These are phyloP conservation scores for Claviceps spartinae DNA, from an alignment of 2,329 filamentous ascomycete species.

Conservation along the genomic window DNA sequence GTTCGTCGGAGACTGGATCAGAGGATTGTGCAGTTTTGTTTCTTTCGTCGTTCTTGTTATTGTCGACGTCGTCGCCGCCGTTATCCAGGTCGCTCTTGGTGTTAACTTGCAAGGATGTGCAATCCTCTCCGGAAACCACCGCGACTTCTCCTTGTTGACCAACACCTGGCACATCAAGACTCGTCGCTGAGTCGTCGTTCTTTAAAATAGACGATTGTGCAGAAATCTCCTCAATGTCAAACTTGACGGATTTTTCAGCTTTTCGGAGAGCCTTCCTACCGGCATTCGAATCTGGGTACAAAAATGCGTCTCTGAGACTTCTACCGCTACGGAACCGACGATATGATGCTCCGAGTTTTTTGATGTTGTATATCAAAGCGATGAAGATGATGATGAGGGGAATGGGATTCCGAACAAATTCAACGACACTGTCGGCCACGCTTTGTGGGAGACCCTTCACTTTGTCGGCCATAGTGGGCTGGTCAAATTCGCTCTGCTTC, in stretches of 20 bases:
- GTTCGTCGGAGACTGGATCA: background rate
- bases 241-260: background rate
- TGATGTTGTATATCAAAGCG: slow-evolving; percentile 29
- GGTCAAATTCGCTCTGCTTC: slow-evolving; percentile 17
- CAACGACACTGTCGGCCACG: slow-evolving; percentile 35
- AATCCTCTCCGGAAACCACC: background rate
- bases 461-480: slow-evolving; percentile 33
- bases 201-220: background rate
- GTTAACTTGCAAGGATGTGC: background rate
- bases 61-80: background rate
- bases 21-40: background rate
- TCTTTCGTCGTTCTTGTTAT: background rate
- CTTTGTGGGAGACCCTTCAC: slow-evolving; percentile 37
- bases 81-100: background rate
- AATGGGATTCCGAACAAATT: slow-evolving; percentile 43
- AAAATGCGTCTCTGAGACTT: slow-evolving; percentile 14
- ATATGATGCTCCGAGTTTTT: slow-evolving; percentile 29
- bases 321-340: slow-evolving; percentile 20
- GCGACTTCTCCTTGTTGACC: background rate
- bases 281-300: slow-evolving; percentile 4
- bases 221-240: background rate
- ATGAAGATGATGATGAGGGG: slow-evolving; percentile 32
- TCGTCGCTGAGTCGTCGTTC: background rate
- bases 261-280: background rate
- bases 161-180: background rate